A percentile compares a stretch with the other conserved stretches of the same genome.
Conservation (phyloP, 2,329 filamentous ascomycete species). For the Xylogone sp. region DNA sequence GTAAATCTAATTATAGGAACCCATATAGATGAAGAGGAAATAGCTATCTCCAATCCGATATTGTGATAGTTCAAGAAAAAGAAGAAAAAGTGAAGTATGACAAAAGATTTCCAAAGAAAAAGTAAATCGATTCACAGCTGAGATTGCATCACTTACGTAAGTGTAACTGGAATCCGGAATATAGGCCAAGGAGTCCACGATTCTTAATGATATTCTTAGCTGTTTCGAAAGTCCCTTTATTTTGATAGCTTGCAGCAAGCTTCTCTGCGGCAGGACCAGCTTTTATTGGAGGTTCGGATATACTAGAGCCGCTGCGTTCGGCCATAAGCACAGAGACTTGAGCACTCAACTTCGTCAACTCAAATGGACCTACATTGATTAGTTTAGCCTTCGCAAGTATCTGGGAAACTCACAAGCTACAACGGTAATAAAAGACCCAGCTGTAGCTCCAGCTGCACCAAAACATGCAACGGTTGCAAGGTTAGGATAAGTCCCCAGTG, state of each 20-base stretch:
- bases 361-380: conserved; percentile 62
- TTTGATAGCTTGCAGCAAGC: conserved; percentile 67
- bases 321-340: conserved; percentile 80
- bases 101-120: neutral
- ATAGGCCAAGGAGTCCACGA: conserved; percentile 68
- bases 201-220: conserved; percentile 74
- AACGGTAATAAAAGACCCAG: conserved; percentile 74
- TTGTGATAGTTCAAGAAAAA: too few relatives aligned
- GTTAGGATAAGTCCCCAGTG: conserved; percentile 66
- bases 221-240: conserved; percentile 73
- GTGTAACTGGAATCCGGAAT: conserved; percentile 77
- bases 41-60: too few relatives aligned
- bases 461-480: conserved; percentile 73
- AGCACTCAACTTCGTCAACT: conserved; percentile 84
- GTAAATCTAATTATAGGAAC: too few relatives aligned
- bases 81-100: too few relatives aligned
- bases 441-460: conserved; percentile 72
- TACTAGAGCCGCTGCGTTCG: conserved; percentile 41
- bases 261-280: conserved; percentile 7
- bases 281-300: conserved; percentile 26
- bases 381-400: conserved; percentile 6
- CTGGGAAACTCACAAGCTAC: conserved; percentile 62
- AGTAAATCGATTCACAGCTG: neutral
- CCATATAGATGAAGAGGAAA: too few relatives aligned
- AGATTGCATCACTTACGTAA: conserved; percentile 52